Evolutionary conservation across 2,329 filamentous ascomycete species (phyloP), one percentile per base, ranked within the genome.

Genomic region (Curvularia eragrostidis): DNA sequence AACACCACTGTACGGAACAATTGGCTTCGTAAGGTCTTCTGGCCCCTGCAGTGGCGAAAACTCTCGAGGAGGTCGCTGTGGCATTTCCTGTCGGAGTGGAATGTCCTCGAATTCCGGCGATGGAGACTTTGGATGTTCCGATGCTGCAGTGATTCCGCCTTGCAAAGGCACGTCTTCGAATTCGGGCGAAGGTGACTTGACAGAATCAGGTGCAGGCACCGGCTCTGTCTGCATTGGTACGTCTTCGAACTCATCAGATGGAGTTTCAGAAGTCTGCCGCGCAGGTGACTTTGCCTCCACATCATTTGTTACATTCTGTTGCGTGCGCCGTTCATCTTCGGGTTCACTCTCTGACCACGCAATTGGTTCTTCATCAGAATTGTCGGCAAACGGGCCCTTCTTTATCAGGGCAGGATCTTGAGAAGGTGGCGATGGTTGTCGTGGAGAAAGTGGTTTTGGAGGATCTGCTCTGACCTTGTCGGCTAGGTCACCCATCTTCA

Each of bases 271-370:
- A 46, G 59, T 42, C 15, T 56, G 38, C 13, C 46, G 38, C 1
- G 73, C 68, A 13, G 80, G 81, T 53, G 69, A 70, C 15, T 67
- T 4, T 32, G 28, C 8, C n/a, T 30, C 12, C 9, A 30, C 28
- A 0, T n/a, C 41, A 47, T 32, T 10, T 38, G 56, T 48, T 15
- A 46, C 23, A 32, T 58, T 39, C 19, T 48, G 13, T 41, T 47
- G 46, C 26, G 46, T 32, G 15, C 23, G 58, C 50, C 36, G 56
- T 42, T 70, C 69, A 5, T 64, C 58, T 49, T 76, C 74, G 28
- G 68, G 66, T 24, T 85, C 83, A 61, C 83, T 85, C 34, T 83
- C 83, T 3, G 82, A 82, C 84, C 84, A 86, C 1, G 85, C 82
- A 32, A 81, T 64, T 5, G 62, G 67, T 49, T 79, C 73, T 23